Evolutionary conservation across 2,329 filamentous ascomycete species (phyloP), one percentile per base, ranked within the genome.

Genomic region (Aureobasidium sp.): DNA sequence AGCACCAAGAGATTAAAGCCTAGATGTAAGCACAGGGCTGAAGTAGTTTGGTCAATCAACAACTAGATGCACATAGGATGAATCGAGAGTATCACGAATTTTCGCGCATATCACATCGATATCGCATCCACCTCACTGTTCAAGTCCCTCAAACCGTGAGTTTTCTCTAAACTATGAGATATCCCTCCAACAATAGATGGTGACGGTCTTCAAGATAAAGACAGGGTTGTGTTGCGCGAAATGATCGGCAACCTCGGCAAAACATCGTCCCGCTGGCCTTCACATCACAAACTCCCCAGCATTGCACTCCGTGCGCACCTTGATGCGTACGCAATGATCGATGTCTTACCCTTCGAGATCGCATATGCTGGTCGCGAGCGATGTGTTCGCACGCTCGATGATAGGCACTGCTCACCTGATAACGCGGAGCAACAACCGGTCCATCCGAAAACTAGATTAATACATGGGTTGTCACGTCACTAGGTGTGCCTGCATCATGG

Each of bases 191-290:
- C 21, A 21, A 21, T 21, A 21, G 21, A 21, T 21, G 21, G 21
- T 21, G 21, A 21, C 21, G 21, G 21, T 21, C 21, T 21, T 21
- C 21, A 21, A 21, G 21, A 21, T 21, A 21, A 21, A 9, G 32
- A 34, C 2, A 11, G 32, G 32, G 32, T 34, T 45, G 42, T 25
- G 42, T 21, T 78, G 86, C 21, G 42, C 21, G 11, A 21, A 45
- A 11, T 10, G 32, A 34, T 34, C 32, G 32, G 10, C 32, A 34
- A 34, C 42, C 42, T 45, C 25, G 42, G 42, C 42, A 41, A 41
- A 41, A n/a, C 16, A 3, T 13, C 15, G 34, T 37, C 34, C 9
- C 34, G 9, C 34, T 9, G 34, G 34, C 34, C 34, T 37, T 11
- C 4, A 37, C 34, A 11, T 13, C 34, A 21, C 21, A 21, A 21